Evolutionary conservation across 2,329 filamentous ascomycete species (phyloP), one percentile per base, ranked within the genome.

Genomic region (Ophiognomonia clavigignenti-juglandacearum): DNA sequence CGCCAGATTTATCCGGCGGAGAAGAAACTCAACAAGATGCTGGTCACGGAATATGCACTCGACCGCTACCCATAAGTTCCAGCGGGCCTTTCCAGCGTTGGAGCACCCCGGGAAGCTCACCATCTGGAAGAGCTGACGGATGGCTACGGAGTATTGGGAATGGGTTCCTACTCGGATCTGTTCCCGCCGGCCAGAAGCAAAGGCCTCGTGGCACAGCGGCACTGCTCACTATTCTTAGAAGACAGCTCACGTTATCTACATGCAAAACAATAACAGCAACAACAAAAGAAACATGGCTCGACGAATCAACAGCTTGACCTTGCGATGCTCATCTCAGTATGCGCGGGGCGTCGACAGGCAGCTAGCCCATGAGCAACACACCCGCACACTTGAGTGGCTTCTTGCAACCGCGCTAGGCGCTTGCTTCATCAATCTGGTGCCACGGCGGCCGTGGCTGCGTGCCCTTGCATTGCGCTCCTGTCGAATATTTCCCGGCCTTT

Each of bases 161-260:
- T n/a, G n/a, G n/a, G n/a, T n/a, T n/a, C n/a, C n/a, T n/a, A n/a
- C 16, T 22, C 11, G 27, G 13, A 20, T 24, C 32, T 36, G 18
- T 40, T 9, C 23, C 35, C 39, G 35, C 27, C 45, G 39, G 40
- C 27, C 24, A 32, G 19, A 40, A 43, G 36, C 39, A 23, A 20
- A 32, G n/a, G n/a, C 35, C 35, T 45, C 41, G 49, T 45, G 38
- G 42, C 26, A 43, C 42, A 38, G 32, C 29, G 34, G 18, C 42
- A 35, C 38, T 29, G n/a, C 34, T 45, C 31, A 20, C 44, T 51
- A 48, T 48, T 49, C 41, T 51, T 43, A 48, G 49, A 40, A 42
- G n/a, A n/a, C n/a, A 29, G 39, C 7, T 19, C 22, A 37, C 42
- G 31, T 22, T 10, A 16, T 19, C 41, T 36, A 47, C 43, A 26